These are phyloP conservation scores for Chrysanthemum makinoi DNA, from an alignment of 129 eudicot species.

Conservation along the genomic window DNA sequence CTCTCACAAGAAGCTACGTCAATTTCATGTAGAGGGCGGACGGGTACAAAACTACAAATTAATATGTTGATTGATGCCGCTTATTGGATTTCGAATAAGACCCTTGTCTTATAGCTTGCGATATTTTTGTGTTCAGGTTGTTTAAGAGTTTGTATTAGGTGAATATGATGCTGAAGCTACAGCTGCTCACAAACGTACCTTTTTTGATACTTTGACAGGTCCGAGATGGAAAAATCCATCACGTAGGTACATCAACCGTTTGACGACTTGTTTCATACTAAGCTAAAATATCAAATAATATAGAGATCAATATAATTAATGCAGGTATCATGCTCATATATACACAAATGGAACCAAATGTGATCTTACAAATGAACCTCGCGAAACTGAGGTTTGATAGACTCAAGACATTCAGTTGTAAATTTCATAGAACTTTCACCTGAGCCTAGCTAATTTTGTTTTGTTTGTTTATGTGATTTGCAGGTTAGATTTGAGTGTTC, in stretches of 20 bases:
- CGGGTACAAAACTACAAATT: slow-evolving; percentile 37
- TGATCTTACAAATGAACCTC: slow-evolving; percentile 82
- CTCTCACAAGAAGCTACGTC: slow-evolving; percentile 66
- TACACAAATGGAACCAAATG: slow-evolving; percentile 87
- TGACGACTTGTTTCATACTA: neutral
- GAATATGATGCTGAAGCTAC: slow-evolving; percentile 87
- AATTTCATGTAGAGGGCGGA: slow-evolving; percentile 79
- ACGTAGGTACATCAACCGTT: slow-evolving; percentile 50
- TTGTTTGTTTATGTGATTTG: slow-evolving; percentile 18
- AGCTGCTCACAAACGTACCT: slow-evolving; percentile 65
- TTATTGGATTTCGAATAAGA: too few relatives aligned
- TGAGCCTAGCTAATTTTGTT: neutral
- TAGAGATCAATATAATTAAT: slow-evolving; percentile 3
- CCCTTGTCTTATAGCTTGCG: too few relatives aligned
- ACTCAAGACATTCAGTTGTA: neutral
- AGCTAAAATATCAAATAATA: neutral
- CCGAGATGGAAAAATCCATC: slow-evolving; percentile 95
- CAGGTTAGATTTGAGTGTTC: slow-evolving; percentile 97
- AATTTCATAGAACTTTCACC: neutral
- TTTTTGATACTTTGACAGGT: slow-evolving; percentile 78
- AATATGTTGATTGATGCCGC: too few relatives aligned
- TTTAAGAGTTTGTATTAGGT: slow-evolving; percentile 89
- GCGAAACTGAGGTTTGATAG: slow-evolving; percentile 80
- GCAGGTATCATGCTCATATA: slow-evolving; percentile 89
- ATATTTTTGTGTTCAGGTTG: slow-evolving; percentile 36